phyloP scores from a whole-genome alignment of 306 rosid species.

The Malus fusca region DNA sequence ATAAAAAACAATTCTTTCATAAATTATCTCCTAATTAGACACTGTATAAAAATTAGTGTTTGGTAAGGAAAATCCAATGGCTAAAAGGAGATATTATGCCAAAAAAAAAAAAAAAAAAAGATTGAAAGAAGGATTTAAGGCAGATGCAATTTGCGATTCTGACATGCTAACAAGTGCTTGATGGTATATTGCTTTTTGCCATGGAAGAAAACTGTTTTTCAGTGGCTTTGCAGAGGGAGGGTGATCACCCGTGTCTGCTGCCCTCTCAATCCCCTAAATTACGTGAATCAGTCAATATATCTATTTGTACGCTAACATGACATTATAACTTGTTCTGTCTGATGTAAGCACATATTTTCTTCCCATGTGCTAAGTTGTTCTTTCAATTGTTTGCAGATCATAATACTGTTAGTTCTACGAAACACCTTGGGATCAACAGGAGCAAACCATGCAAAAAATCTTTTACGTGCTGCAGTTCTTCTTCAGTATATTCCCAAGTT shows the following conservation, averaged over 20 bases:
- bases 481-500: slow-evolving; percentile 70
- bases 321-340: not conserved
- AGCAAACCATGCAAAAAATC: slow-evolving; percentile 72
- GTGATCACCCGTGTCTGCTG: not conserved
- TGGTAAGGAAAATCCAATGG: not conserved
- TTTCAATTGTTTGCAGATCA: slow-evolving; percentile 46
- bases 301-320: not conserved
- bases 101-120: not conserved
- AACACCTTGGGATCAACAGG: slow-evolving; percentile 44
- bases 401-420: slow-evolving; percentile 43
- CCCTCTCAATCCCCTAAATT: not conserved
- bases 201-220: not conserved
- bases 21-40: not conserved
- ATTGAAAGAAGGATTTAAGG: not conserved
- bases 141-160: not conserved
- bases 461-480: slow-evolving; percentile 50
- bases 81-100: not conserved
- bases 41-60: not conserved
- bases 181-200: not conserved
- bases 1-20: not conserved
- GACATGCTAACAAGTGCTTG: not conserved
- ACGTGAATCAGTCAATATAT: not conserved
- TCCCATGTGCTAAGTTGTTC: not conserved
- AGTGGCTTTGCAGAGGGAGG: not conserved
- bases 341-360: not conserved